Evolutionary conservation across 345 rosid species (phyloP), one percentile per base, ranked within the genome.

Genomic region (Hibiscus tridactylites): DNA sequence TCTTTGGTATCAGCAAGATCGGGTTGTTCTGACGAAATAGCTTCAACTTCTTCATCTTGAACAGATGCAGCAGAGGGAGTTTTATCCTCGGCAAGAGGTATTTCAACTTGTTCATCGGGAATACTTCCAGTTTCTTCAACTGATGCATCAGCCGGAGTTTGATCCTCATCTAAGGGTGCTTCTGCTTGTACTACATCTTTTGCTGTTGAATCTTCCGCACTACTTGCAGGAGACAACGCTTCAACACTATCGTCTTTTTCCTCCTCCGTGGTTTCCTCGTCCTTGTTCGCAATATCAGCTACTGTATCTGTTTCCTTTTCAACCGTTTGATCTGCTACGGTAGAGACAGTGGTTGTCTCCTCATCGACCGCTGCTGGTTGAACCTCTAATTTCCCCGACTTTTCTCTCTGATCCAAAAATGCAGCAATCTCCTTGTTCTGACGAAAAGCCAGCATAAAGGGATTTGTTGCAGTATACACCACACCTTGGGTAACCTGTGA

Each of bases 361-460:
- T 68, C 71, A 53, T 67, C 69, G 31, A 26, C 63, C 16, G 67
- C 74, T 44, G 61, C 64, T 28, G 63, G 72, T 74, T 66, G 81
- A 58, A 70, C 79, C 74, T 49, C 79, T 73, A 71, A 64, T 80
- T 83, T 77, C 73, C 74, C 80, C 42, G 64, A 70, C 57, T 83
- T 84, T 74, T 86, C 90, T 82, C 89, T 85, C 75, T 84, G 83
- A 47, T 91, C 90, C 82, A 94, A 81, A 85, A 87, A 88, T 15
- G 90, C 73, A 61, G 98, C 81, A 53, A 90, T 88, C 44, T 90
- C 96, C 80, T 83, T 80, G 74, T 90, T 91, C 71, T 88, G 76
- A 50, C 85, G 89, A 79, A 91, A 91, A 19, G 96, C 97, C 75
- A 88, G 71, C 65, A 84, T 73, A 80, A 91, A 91, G 1, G 93